Conservation (phyloP, 352 stramenopile species). For the Pythium oligandrum region DNA sequence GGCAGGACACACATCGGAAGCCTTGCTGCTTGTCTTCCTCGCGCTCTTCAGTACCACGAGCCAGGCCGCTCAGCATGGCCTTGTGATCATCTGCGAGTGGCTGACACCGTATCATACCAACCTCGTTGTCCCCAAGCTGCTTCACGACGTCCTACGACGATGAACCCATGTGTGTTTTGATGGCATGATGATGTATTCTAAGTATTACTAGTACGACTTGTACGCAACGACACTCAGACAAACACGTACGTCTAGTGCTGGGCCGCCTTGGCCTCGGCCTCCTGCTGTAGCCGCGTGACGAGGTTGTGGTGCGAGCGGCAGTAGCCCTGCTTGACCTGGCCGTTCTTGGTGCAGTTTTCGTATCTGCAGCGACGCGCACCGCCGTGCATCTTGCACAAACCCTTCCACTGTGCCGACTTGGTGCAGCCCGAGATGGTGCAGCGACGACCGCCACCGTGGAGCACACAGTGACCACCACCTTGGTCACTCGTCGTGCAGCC, state of each 20-base stretch:
- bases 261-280: not conserved
- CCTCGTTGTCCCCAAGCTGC: slow-evolving; percentile 8
- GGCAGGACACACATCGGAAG: slow-evolving; percentile 18
- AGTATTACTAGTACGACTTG: no score
- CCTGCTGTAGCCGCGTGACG: slow-evolving; percentile 18
- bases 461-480: slow-evolving; percentile 77
- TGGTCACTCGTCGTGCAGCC: slow-evolving; percentile 83
- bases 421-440: slow-evolving; percentile 75
- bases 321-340: slow-evolving; percentile 75
- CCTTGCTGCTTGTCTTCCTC: slow-evolving; percentile 16
- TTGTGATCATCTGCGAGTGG: slow-evolving; percentile 4
- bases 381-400: slow-evolving; percentile 83
- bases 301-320: slow-evolving; percentile 68
- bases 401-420: slow-evolving; percentile 77
- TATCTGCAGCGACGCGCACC: slow-evolving; percentile 73
- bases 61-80: not conserved
- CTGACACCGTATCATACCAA: slow-evolving; percentile 4
- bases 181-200: no score
- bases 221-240: no score
- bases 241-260: no score
- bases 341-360: slow-evolving; percentile 77
- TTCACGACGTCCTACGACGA: slow-evolving; percentile 6
- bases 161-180: no score
- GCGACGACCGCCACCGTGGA: slow-evolving; percentile 74
- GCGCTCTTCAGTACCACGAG: slow-evolving; percentile 10